A percentile compares a stretch with the other conserved stretches of the same genome.
Evolutionary conservation across 202 grass and related monocot species (phyloP).

Genomic region (Schoenoplectus triqueter): DNA sequence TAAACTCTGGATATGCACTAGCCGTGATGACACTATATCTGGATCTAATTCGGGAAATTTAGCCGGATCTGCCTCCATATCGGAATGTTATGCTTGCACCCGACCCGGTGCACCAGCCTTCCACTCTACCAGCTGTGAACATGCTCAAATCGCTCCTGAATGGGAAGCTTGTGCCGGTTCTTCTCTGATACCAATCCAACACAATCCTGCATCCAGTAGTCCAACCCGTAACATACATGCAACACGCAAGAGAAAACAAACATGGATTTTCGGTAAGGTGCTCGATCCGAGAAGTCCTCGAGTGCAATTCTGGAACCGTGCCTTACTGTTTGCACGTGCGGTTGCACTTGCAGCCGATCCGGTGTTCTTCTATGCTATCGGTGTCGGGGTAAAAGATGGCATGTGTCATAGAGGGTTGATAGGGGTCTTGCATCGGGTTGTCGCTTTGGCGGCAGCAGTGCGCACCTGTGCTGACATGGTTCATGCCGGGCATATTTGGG

Average conservation of each 20-base stretch:
- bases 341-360: conserved; percentile 77
- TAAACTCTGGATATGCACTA: conserved; percentile 24
- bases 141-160: conserved; percentile 61
- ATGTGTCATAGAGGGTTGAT: conserved; percentile 42
- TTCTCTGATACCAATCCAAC: conserved; percentile 85
- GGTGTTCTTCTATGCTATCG: conserved; percentile 88
- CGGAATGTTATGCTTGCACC: conserved; percentile 97
- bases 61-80: conserved; percentile 30
- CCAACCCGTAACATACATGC: not conserved
- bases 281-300: conserved; percentile 83
- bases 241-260: conserved; percentile 36
- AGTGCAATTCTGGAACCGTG: conserved; percentile 89
- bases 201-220: not conserved
- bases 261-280: conserved; percentile 70
- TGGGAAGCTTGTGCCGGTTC: conserved; percentile 96
- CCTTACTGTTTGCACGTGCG: conserved; percentile 71
- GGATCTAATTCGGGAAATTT: conserved; percentile 17
- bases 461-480: conserved; percentile 71
- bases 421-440: conserved; percentile 64
- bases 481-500: conserved; percentile 71
- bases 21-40: conserved; percentile 3
- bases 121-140: conserved; percentile 96
- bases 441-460: conserved; percentile 47
- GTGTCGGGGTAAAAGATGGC: conserved; percentile 28
- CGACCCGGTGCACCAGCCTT: conserved; percentile 80